Evolutionary conservation across 2,329 filamentous ascomycete species (phyloP).

Genomic region (Talaromyces marneffei): DNA sequence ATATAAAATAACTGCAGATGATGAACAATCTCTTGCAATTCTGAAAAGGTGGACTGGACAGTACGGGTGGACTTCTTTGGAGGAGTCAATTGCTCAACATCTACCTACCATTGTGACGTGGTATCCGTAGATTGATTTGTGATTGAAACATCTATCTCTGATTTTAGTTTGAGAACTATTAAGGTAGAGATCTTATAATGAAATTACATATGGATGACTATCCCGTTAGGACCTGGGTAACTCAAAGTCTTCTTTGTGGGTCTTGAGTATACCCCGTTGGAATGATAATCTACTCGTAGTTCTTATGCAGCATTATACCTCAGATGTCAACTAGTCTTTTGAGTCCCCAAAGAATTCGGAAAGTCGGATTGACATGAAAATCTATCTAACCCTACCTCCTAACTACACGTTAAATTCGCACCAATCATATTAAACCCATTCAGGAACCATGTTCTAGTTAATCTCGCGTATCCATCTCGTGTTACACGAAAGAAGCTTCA

Average conservation of each 20-base stretch:
- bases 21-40: neutral
- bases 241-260: no score
- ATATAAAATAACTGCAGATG: constrained; percentile 1
- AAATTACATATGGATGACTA: neutral
- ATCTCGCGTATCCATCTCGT: no score
- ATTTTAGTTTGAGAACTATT: neutral
- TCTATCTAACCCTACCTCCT: no score
- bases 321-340: neutral
- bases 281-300: no score
- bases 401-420: no score
- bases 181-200: neutral
- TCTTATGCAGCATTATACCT: no score
- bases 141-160: neutral
- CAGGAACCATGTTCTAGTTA: no score
- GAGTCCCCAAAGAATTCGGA: neutral
- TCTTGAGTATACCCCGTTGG: no score
- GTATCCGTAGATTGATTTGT: neutral
- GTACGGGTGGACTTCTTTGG: constrained; percentile 4
- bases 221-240: no score
- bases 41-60: constrained; percentile 9
- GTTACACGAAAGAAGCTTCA: neutral
- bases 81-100: neutral
- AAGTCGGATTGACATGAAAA: neutral
- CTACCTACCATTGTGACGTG: neutral
- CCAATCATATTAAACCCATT: no score